Evolutionary conservation across 2,329 filamentous ascomycete genomes (phyloP).

Genomic region (Emmonsiellopsis sp.): DNA sequence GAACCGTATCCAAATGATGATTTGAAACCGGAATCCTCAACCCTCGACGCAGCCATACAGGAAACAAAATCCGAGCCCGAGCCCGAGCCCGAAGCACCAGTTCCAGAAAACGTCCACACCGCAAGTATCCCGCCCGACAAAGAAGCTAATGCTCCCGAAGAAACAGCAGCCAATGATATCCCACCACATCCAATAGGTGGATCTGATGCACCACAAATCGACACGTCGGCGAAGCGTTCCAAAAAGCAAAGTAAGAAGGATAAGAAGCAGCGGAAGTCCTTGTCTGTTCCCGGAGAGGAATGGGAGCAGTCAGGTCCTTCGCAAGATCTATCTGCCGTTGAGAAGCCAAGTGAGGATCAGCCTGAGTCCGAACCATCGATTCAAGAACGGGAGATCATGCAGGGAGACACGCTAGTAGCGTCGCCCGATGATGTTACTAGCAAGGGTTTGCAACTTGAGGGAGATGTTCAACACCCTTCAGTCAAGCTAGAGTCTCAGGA

Average conservation of each 20-base stretch:
- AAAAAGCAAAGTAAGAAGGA: conserved; percentile 22
- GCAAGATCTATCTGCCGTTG: background rate
- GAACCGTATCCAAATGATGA: background rate
- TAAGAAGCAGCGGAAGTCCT: conserved; percentile 15
- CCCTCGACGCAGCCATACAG: background rate
- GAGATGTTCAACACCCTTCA: background rate
- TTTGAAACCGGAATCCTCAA: background rate
- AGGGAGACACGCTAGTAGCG: background rate
- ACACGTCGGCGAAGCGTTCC: conserved; percentile 3
- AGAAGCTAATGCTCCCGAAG: background rate
- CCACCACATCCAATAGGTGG: conserved; percentile 11
- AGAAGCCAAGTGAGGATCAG: background rate
- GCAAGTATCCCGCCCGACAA: background rate
- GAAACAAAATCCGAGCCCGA: background rate
- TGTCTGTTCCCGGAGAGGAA: conserved; percentile 1
- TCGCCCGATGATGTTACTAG: background rate
- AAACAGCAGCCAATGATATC: conserved; percentile 10
- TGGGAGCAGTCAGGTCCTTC: background rate
- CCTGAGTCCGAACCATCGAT: background rate
- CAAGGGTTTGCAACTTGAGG: background rate
- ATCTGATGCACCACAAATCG: conserved; percentile 1
- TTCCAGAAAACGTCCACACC: background rate
- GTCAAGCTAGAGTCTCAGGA: background rate
- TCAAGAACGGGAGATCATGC: background rate
- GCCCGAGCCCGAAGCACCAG: conserved; percentile 1